Base-by-base conservation (phyloP, 495 filamentous ascomycete genomes). In the Clohesyomyces aquaticus region DNA sequence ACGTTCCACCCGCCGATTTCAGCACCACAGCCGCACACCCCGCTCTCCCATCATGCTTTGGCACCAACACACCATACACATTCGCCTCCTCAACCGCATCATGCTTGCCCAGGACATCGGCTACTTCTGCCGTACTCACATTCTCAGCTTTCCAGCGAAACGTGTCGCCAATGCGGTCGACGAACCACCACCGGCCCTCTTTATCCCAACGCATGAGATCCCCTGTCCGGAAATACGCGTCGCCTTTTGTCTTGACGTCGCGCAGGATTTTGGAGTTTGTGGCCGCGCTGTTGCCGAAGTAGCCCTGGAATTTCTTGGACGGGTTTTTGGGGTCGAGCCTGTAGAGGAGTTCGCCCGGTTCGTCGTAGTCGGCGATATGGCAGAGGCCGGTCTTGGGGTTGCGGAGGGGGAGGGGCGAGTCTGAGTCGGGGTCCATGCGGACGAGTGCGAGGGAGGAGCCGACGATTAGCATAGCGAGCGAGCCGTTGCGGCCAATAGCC, bases 141-240 rank as follows among this genome's bases (percentile, higher is more conserved):
- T 97, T 73, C 55, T 74, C 72, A 12, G 66, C 52, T 43, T 72
- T 74, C 75, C 75, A 76, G 12, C 75, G 62, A 59, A 74, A 76
- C 9, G 73, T 76, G 55, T 75, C 74, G 14, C 75, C 75, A 29
- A 76, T 64, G 8, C 75, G 88, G 73, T 98, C 94, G 45, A 84
- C 83, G 75, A 98, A 98, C 75, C 82, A 96, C 78, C 87, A 87
- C 14, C 88, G 79, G 6, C 90, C 89, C 60, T 96, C 86, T 0
- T 56, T 56, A 61, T 91, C 89, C 75, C 81, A 83, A 35, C 85
- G 81, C 19, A 97, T 74, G 22, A 96, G 81, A 71, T 98, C 93
- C 6, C 93, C 93, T 0, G 88, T 88, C 0, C 93, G 85, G 80
- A 93, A 96, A 74, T 84, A 97, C 0, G 87, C 87, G 66, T 98